Evolutionary conservation across 345 rosid genomes (phyloP), one percentile per base, ranked within the genome.

Genomic region (Syzygium aqueum): DNA sequence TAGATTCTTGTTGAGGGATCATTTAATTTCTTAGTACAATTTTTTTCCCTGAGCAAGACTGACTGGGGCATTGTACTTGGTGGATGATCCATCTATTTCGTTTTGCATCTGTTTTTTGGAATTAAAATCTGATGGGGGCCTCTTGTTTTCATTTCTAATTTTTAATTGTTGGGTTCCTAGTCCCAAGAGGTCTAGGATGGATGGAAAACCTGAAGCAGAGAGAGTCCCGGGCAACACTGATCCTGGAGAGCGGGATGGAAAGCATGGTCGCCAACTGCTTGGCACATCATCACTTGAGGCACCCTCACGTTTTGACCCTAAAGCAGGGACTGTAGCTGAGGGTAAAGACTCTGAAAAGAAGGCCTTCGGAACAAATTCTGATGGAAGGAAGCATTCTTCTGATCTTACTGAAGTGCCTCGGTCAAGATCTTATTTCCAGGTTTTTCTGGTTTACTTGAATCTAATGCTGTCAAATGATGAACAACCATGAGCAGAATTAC

Each of bases 111-210:
- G 54, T 84, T 4, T 30, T 84, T 84, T 30, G 0, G 25, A 1
- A 84, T 33, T 52, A 84, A 51, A n/a, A 21, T 52, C 5, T 84
- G 53, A 51, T 7, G 17, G 52, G 33, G 61, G 22, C 25, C 30
- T 37, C 25, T 33, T 22, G 30, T 61, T 61, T 57, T 57, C 86
- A 28, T 6, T n/a, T 28, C 40, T 21, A 63, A 59, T 11, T 5
- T 77, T 83, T 77, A 23, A 63, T 89, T 33, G 14, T 27, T 65
- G 43, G 87, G 88, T 51, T 5, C 84, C 37, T 89, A 96, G 98
- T 88, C 98, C 97, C 52, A 95, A 97, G 92, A 96, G 95, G 87
- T 93, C 95, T 23, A 92, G 97, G 89, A 95, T 95, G 91, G 95
- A 93, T 88, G 96, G 92, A 33, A 94, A 95, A 89, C 94, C 94